Conservation (phyloP, 2,329 filamentous ascomycete genomes). For the Fonsecaea pugnacius region DNA sequence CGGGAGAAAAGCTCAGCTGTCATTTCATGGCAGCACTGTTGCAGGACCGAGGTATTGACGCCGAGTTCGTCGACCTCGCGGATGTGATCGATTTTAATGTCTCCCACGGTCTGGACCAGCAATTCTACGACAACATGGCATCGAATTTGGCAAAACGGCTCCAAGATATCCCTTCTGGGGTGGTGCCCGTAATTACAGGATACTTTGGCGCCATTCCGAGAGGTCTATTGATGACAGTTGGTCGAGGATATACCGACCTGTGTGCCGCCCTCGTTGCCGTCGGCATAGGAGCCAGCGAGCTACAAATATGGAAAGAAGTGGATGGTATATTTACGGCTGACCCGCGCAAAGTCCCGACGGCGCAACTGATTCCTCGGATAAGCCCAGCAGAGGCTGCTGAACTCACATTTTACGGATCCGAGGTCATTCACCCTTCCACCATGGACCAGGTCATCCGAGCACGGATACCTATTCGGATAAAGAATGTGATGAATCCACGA, state of each 20-base stretch:
- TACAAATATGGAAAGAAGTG: conserved; percentile 99
- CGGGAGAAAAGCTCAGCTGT: conserved; percentile 95
- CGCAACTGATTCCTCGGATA: conserved; percentile 83
- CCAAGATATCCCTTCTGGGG: conserved; percentile 62
- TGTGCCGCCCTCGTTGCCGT: conserved; percentile 92
- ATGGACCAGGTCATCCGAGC: conserved; percentile 86
- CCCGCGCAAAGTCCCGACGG: conserved; percentile 86
- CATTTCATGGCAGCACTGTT: conserved; percentile 85
- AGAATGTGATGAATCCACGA: conserved; percentile 70
- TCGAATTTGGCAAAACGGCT: conserved; percentile 67
- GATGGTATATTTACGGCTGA: conserved; percentile 92
- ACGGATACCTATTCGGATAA: conserved; percentile 69
- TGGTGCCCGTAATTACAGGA: conserved; percentile 81
- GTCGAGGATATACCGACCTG: conserved; percentile 93
- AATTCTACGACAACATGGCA: conserved; percentile 71
- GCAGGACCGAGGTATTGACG: conserved; percentile 77
- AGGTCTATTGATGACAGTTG: conserved; percentile 86
- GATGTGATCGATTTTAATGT: conserved; percentile 74
- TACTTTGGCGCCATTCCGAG: conserved; percentile 95
- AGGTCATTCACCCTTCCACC: conserved; percentile 97
- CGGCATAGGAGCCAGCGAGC: conserved; percentile 79
- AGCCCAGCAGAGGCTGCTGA: conserved; percentile 95
- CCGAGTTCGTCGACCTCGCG: conserved; percentile 87
- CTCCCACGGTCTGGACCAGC: conserved; percentile 62
- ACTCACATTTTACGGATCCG: conserved; percentile 89